Conservation (phyloP, 1,284 basidiomycete genomes). For the Bondarzewia mesenterica region DNA sequence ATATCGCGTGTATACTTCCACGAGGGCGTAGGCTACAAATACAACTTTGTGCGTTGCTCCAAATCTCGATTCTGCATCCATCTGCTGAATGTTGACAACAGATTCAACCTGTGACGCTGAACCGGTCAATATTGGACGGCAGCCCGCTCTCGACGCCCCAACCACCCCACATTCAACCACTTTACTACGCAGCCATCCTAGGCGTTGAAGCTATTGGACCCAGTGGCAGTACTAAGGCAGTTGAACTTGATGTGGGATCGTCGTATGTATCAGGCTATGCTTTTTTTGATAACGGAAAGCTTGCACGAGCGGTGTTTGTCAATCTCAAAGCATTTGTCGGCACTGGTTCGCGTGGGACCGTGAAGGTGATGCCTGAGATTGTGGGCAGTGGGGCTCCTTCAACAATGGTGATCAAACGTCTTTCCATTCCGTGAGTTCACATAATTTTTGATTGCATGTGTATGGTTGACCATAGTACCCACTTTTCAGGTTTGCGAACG, state of each 20-base stretch:
- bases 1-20: constrained; percentile 31
- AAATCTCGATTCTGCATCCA: not conserved
- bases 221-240: constrained; percentile 30
- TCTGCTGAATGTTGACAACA: constrained; percentile 14
- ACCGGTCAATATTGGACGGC: constrained; percentile 44
- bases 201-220: constrained; percentile 34
- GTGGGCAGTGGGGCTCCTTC: constrained; percentile 15
- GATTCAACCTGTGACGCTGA: constrained; percentile 49
- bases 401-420: constrained; percentile 33
- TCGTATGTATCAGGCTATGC: constrained; percentile 54
- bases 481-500: constrained; percentile 43
- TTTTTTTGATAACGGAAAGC: constrained; percentile 38
- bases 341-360: constrained; percentile 26
- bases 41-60: constrained; percentile 29
- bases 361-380: constrained; percentile 37
- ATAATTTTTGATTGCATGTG: constrained; percentile 1
- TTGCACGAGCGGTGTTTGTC: constrained; percentile 47
- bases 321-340: constrained; percentile 41
- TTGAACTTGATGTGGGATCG: constrained; percentile 45
- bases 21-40: constrained; percentile 35
- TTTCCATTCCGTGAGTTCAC: constrained; percentile 34
- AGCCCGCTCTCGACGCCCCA: constrained; percentile 36
- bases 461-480: constrained; percentile 11
- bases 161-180: constrained; percentile 48
- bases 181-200: constrained; percentile 54